Base-by-base conservation (phyloP, 1,284 basidiomycete species). In the Irpex sp. region DNA sequence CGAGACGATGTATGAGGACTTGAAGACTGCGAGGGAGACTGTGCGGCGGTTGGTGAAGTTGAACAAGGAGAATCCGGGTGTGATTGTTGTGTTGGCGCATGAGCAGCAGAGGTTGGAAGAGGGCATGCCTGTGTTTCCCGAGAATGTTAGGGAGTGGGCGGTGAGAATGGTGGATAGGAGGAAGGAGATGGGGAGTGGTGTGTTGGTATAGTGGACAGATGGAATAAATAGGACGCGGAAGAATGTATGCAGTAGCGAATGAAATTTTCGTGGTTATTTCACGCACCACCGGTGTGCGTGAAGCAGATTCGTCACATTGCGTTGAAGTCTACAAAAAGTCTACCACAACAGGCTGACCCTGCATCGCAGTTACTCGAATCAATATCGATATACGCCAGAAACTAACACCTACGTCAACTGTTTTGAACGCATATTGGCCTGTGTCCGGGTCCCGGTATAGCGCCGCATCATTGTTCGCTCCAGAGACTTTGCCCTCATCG, bases 51-150 rank as follows among this genome's bases (percentile, higher is more conserved):
- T 58, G 11, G 36, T 31, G 6, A 46, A 9, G 21, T 31, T 58
- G 36, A 46, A 58, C 36, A 58, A 37, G 33, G 21, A 19, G 36
- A 26, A 11, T n/a, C 5, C n/a, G 35, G 33, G 33, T n/a, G 56
- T 58, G n/a, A 17, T 58, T 17, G 56, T 58, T n/a, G 33, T 58
- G 9, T 21, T 58, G 39, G 56, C 56, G 35, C 56, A 58, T 46
- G 56, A 58, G n/a, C n/a, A 31, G 15, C 19, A 58, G 15, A 58
- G 56, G 36, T 19, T 37, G 56, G 37, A 21, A 4, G 39, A 58
- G 56, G 56, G 53, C 2, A 33, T 58, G 56, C 56, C 56, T 31
- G 17, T 58, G 56, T 58, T 58, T 21, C 56, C 56, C 2, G 56
- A 58, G 15, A 19, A 58, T 36, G n/a, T 58, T 8, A 19, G 19